phyloP scores from a whole-genome alignment of 2,329 filamentous ascomycete species.

The Trichoderma pleuroti region DNA sequence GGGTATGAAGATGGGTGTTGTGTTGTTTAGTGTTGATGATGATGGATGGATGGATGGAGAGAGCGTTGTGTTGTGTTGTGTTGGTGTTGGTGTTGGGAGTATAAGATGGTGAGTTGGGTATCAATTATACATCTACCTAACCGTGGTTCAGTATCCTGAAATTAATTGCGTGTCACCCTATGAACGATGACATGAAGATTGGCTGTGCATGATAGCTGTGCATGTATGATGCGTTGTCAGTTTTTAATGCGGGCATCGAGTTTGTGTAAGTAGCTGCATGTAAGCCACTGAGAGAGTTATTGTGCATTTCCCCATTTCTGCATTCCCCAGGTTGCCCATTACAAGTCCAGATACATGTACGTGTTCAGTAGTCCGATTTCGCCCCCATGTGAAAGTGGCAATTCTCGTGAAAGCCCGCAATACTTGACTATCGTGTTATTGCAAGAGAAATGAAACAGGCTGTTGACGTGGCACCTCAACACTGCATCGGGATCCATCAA shows the following conservation, averaged over 20 bases:
- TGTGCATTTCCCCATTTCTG: neutral
- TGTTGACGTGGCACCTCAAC: neutral
- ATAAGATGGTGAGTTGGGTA: constrained; percentile 5
- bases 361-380: neutral
- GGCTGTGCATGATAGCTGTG: neutral
- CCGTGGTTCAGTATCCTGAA: neutral
- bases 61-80: neutral
- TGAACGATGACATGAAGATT: neutral
- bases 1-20: neutral
- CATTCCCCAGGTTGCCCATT: neutral
- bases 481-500: no score
- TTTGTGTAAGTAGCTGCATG: neutral
- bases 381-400: neutral
- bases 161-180: neutral
- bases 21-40: neutral
- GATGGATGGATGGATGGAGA: neutral
- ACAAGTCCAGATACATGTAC: neutral
- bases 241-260: neutral
- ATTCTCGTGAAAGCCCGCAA: neutral
- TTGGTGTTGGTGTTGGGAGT: neutral
- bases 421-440: neutral
- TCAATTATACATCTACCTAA: neutral
- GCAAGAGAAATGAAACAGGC: neutral
- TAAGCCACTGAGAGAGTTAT: neutral
- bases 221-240: neutral